Evolutionary conservation across 129 eudicot species (phyloP).

Genomic region (Saposhnikovia divaricata): DNA sequence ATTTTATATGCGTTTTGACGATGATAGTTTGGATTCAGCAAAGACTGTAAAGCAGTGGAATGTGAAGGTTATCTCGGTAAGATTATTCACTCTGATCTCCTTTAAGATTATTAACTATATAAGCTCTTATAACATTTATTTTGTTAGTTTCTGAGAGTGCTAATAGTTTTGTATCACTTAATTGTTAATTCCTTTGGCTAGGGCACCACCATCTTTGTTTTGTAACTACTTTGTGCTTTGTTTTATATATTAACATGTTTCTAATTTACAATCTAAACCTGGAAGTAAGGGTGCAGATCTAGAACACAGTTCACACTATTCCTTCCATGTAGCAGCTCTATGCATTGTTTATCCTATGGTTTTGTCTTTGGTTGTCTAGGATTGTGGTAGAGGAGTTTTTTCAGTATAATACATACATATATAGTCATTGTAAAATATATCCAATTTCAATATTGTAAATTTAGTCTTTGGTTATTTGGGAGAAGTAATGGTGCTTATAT

Average conservation of each 20-base stretch:
- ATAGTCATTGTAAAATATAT: no score
- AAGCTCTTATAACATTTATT: no score
- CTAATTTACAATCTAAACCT: background rate
- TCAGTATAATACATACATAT: no score
- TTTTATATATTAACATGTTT: background rate
- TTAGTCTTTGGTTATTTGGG: no score
- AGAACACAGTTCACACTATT: no score
- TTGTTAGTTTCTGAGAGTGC: background rate
- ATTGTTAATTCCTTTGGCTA: background rate
- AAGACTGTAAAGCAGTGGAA: slow-evolving; percentile 64
- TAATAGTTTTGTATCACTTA: background rate
- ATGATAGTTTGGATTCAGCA: slow-evolving; percentile 93
- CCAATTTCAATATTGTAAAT: no score
- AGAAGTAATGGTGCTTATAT: background rate
- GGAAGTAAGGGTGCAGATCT: background rate
- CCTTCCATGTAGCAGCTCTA: no score
- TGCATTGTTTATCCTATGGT: no score
- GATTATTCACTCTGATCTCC: background rate
- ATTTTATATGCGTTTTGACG: slow-evolving; percentile 90
- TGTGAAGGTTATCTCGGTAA: slow-evolving; percentile 92
- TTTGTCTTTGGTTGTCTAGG: no score
- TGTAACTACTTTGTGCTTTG: background rate
- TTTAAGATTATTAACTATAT: background rate
- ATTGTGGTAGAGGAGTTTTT: no score
- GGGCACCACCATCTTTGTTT: background rate